Percentiles rank a stretch among this genome's conserved stretches.
Conservation (phyloP, 2,329 filamentous ascomycete species). For the Amphichorda felina region DNA sequence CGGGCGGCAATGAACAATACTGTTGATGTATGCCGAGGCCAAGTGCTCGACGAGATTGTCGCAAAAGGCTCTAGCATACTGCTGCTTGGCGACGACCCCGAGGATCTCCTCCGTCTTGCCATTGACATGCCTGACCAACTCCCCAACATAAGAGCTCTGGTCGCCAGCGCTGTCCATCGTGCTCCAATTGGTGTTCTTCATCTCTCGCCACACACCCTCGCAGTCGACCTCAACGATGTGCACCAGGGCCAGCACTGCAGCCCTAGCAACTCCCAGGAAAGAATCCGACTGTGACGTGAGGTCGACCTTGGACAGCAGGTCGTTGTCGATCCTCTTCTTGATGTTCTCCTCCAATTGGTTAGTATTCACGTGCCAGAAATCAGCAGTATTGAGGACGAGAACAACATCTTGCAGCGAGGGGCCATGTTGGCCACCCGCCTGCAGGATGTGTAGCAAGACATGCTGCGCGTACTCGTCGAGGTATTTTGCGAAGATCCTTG, state of each 20-base stretch:
- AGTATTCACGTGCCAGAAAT: conserved; percentile 92
- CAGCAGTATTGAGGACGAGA: conserved; percentile 86
- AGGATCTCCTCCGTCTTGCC: conserved; percentile 63
- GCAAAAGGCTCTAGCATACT: conserved; percentile 89
- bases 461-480: conserved; percentile 93
- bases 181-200: conserved; percentile 93
- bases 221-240: conserved; percentile 71
- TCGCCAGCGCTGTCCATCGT: conserved; percentile 89
- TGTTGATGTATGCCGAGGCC: conserved; percentile 66
- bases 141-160: conserved; percentile 82
- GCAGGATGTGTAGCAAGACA: conserved; percentile 64
- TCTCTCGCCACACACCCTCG: conserved; percentile 87
- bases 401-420: conserved; percentile 63
- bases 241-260: conserved; percentile 74
- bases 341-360: conserved; percentile 92
- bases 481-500: conserved; percentile 80
- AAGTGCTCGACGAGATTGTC: conserved; percentile 91
- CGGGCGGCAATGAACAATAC: conserved; percentile 79
- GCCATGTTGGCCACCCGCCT: conserved; percentile 39
- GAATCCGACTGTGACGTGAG: conserved; percentile 87
- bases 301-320: conserved; percentile 66
- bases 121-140: conserved; percentile 65
- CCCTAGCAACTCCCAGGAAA: conserved; percentile 89
- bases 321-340: conserved; percentile 75
- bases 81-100: conserved; percentile 69